Base-by-base conservation (phyloP, 805 yeast genomes). In the Candida oleophila region DNA sequence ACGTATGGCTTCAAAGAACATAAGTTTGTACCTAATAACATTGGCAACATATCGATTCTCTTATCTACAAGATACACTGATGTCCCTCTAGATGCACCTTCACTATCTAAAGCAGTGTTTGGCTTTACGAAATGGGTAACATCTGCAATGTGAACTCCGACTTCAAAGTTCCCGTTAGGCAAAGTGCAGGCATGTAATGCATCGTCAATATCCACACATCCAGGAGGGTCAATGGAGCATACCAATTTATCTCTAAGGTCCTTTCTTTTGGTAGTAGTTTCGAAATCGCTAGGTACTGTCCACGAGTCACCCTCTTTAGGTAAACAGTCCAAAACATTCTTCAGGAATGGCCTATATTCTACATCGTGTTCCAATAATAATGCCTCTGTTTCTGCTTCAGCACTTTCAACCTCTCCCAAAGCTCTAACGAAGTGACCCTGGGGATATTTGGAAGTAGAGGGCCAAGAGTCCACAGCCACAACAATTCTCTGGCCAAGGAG, bases 101-200 rank as follows among this genome's bases (percentile, higher is more conserved):
- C 99, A 39, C 81, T 85, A 63, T 94, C 99, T 49, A 94, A 74
- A 0, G 98, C 84, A 2, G 97, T 89, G 51, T 84, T 86, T 0
- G 99, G 85, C 66, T 90, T 89, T 40, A 94, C 99, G 61, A 94
- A 94, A 69, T 94, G 96, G 1, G 98, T 89, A 25, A 94, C 99
- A 69, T 94, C 99, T 8, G 99, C 99, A 71, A 94, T 94, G 62
- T 94, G 99, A 25, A 94, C 99, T 60, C 99, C 99, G 47, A 94
- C 96, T 64, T 94, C 96, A 73, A 80, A 90, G 62, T 92, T 89
- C 0, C 99, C 99, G 64, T 94, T 94, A 1, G 96, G 90, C 42
- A 94, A 75, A 45, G 64, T 62, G 52, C 78, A 72, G 0, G 98
- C 98, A 62, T 94, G 99, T 42, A 94, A 73, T 1, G 99, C 99